Conservation (phyloP, 495 filamentous ascomycete species). For the Zalerion maritima region DNA sequence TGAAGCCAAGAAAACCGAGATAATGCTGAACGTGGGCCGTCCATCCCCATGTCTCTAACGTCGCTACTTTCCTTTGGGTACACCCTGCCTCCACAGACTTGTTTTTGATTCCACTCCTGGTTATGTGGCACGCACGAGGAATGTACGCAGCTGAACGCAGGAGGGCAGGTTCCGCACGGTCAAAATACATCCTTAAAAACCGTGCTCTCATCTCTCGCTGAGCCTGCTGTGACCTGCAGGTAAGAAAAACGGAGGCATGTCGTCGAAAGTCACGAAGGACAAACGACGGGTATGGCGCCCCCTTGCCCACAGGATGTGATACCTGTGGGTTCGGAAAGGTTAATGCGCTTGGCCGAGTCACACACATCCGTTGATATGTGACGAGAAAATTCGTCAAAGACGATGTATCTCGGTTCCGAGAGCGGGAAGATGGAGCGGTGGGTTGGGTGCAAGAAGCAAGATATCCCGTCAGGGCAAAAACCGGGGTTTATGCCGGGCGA, state of each 20-base stretch:
- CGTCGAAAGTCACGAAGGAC: slow-evolving; percentile 16
- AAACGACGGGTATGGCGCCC: slow-evolving; percentile 44
- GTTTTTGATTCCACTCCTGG: slow-evolving; percentile 80
- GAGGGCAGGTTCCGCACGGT: slow-evolving; percentile 52
- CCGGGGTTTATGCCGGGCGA: slow-evolving; percentile 12
- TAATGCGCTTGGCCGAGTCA: slow-evolving; percentile 60
- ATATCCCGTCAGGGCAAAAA: slow-evolving; percentile 1
- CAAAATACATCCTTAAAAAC: slow-evolving; percentile 82
- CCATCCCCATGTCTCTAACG: slow-evolving; percentile 18
- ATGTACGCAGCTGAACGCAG: no score
- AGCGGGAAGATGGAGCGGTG: slow-evolving; percentile 11
- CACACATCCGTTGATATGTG: slow-evolving; percentile 19
- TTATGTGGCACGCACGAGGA: slow-evolving; percentile 12
- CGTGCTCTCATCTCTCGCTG: slow-evolving; percentile 44
- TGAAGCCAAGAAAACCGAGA: slow-evolving; percentile 23
- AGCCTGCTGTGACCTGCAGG: slow-evolving; percentile 24
- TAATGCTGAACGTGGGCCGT: slow-evolving; percentile 23
- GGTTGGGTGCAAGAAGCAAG: slow-evolving; percentile 12
- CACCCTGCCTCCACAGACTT: slow-evolving; percentile 67
- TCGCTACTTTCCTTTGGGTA: slow-evolving; percentile 45
- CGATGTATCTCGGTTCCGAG: slow-evolving; percentile 28
- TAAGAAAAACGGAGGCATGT: slow-evolving; percentile 20
- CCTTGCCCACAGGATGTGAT: slow-evolving; percentile 36
- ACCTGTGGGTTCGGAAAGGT: slow-evolving; percentile 42
- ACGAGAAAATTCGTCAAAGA: slow-evolving; percentile 13